Percentiles rank a stretch among this genome's conserved stretches.
phyloP scores from a whole-genome alignment of 2,329 filamentous ascomycete species.

The Aurifilum marmelostoma region DNA sequence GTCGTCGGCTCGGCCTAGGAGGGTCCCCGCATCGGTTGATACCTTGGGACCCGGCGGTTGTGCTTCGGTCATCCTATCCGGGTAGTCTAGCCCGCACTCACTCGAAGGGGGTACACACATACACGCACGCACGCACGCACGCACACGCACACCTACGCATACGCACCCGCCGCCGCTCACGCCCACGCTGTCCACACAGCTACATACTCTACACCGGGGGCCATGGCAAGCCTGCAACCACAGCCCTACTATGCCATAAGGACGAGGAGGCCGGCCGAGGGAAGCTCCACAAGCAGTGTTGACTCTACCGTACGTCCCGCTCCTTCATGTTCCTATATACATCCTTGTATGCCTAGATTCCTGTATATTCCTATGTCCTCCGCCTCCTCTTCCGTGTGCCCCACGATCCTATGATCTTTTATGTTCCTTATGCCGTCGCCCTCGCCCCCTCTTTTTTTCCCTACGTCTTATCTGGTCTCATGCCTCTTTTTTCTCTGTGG shows the following conservation, averaged over 20 bases:
- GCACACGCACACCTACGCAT: background rate
- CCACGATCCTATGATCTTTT: background rate
- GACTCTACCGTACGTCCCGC: slow-evolving; percentile 51
- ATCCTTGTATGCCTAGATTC: background rate
- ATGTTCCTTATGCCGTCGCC: background rate
- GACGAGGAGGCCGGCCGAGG: slow-evolving; percentile 51
- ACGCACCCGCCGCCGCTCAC: background rate
- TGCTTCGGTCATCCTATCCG: slow-evolving; percentile 26
- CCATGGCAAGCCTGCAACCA: slow-evolving; percentile 45
- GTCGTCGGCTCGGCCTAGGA: slow-evolving; percentile 11
- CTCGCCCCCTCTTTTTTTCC: background rate
- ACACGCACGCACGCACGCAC: background rate
- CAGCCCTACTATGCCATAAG: slow-evolving; percentile 58
- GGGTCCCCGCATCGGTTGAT: slow-evolving; percentile 25
- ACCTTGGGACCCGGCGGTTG: slow-evolving; percentile 17
- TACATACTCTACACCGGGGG: background rate
- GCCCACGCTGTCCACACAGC: background rate
- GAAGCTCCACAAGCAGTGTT: slow-evolving; percentile 50
- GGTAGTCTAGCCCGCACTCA: slow-evolving; percentile 18
- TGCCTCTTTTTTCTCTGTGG: background rate
- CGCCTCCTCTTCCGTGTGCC: background rate
- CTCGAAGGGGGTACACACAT: background rate
- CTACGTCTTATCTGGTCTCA: slow-evolving; percentile 5
- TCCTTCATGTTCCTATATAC: background rate
- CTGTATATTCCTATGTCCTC: background rate